Percentiles rank a stretch among this genome's conserved stretches.
These are phyloP conservation scores for Dictyostelium citrinum DNA, from an alignment of 78 protist genomes.

Conservation along the genomic window DNA sequence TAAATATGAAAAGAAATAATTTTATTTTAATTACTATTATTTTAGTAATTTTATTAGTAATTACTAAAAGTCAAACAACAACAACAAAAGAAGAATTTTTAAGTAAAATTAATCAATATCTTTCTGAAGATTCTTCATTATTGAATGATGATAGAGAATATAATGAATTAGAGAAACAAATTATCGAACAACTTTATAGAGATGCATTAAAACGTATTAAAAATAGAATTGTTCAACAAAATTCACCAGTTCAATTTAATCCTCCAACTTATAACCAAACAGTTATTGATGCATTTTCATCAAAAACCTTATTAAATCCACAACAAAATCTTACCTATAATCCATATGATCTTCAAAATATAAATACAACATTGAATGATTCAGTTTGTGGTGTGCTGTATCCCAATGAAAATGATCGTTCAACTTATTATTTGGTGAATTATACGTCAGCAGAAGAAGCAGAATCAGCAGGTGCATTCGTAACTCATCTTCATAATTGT, in stretches of 20 bases:
- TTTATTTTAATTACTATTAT: too few relatives aligned
- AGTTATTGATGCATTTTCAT: constrained; percentile 76
- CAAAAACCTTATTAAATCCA: constrained; percentile 73
- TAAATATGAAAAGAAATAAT: too few relatives aligned
- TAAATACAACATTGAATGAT: constrained; percentile 36
- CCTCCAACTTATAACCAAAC: constrained; percentile 82
- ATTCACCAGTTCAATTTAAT: not conserved
- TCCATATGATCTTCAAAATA: constrained; percentile 51
- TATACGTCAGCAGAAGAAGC: constrained; percentile 68
- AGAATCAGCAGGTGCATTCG: constrained; percentile 58
- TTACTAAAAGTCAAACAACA: not conserved
- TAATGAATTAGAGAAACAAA: not conserved
- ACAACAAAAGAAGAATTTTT: not conserved
- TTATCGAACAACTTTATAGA: not conserved
- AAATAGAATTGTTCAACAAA: not conserved
- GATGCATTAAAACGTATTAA: constrained; percentile 46
- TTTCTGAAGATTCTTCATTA: not conserved
- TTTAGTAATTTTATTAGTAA: too few relatives aligned
- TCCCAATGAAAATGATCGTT: constrained; percentile 31
- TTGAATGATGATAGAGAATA: not conserved
- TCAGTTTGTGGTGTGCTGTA: constrained; percentile 81
- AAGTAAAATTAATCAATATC: not conserved
- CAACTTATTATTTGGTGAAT: constrained; percentile 37
- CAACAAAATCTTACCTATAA: constrained; percentile 6
- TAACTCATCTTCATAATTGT: constrained; percentile 80